Percentiles rank a stretch among this genome's conserved stretches.
These are phyloP conservation scores for Xylariaceae sp. DNA, from an alignment of 2,329 filamentous ascomycete species.

Conservation along the genomic window DNA sequence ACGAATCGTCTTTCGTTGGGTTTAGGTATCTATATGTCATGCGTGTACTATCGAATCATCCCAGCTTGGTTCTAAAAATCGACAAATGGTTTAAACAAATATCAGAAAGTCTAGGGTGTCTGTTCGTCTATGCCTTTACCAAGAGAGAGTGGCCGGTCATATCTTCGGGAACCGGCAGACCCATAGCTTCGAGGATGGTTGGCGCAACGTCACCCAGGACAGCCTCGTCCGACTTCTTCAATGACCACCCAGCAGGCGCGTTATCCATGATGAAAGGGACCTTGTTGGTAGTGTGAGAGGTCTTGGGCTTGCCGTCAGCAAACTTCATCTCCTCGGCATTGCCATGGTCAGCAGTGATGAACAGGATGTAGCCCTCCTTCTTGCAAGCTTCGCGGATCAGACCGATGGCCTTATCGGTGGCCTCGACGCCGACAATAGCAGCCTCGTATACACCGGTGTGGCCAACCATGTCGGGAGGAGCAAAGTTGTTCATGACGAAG, in stretches of 20 bases:
- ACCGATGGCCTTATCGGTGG: conserved; percentile 92
- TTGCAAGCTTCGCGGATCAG: conserved; percentile 91
- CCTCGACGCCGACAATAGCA: conserved; percentile 74
- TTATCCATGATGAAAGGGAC: conserved; percentile 99
- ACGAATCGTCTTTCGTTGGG: too few relatives aligned
- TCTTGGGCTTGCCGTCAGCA: conserved; percentile 92
- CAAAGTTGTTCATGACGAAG: conserved; percentile 99
- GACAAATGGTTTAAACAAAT: too few relatives aligned
- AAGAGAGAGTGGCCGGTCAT: conserved; percentile 88
- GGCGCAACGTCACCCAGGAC: conserved; percentile 97
- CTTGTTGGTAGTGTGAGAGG: conserved; percentile 95
- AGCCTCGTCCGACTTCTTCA: conserved; percentile 71
- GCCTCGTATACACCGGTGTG: conserved; percentile 97
- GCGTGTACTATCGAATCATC: too few relatives aligned
- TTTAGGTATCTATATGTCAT: too few relatives aligned
- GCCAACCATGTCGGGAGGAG: conserved; percentile 97
- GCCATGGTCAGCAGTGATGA: conserved; percentile 94
- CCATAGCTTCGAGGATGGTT: conserved; percentile 88
- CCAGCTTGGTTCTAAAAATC: background rate
- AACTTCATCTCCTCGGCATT: conserved; percentile 99
- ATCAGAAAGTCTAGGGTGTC: too few relatives aligned
- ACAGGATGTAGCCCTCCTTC: conserved; percentile 85
- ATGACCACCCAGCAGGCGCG: conserved; percentile 79
- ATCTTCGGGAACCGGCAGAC: conserved; percentile 79
- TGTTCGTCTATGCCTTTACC: conserved; percentile 54